Base-by-base conservation (phyloP, 768 basidiomycete genomes). In the Rhodotorula kratochvilovae region DNA sequence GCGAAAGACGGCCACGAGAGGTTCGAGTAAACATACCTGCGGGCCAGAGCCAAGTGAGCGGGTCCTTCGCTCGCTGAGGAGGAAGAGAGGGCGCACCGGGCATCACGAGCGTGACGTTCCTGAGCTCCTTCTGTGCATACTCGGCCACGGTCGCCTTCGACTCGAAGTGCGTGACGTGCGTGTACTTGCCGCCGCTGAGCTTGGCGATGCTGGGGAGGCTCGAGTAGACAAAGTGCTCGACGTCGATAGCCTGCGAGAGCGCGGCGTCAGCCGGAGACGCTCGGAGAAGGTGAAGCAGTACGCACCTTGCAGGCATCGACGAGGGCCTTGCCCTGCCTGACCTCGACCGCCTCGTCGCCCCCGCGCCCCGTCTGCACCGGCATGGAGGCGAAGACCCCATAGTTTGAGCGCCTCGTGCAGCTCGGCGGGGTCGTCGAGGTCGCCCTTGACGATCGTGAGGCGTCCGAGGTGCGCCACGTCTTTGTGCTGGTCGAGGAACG, bases 171-270 rank as follows among this genome's bases (percentile, higher is more conserved):
- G 46, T n/a, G 16, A 70, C 50, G 5, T 67, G 43, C 27, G 39
- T 31, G 62, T 43, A 53, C 61, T 63, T 60, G 21, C 75, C 75
- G 27, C 54, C 54, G 11, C 61, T 64, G 27, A 56, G 23, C 25
- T 54, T 48, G 10, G 45, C 23, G 54, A 53, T 7, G n/a, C 55
- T 61, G 16, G 69, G 67, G 11, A 75, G 63, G 3, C 61, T 51
- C 11, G 71, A 73, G 58, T 61, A 78, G 60, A 76, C 59, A 46
- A 78, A 63, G 48, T 68, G 71, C 65, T 74, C 51, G 58, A 76
- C 70, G 15, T 27, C 51, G 51, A 45, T 63, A 15, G 57, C 72
- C 51, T 73, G 48, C 17, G 27, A 23, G 19, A 12, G 27, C 35
- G 8, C 35, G 35, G 6, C 11, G 35, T 57, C 54, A 55, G 54